Percentiles rank a stretch among this genome's conserved stretches.
Evolutionary conservation across 73 alveolate species (phyloP).

Genomic region (Symbiodinium natans): DNA sequence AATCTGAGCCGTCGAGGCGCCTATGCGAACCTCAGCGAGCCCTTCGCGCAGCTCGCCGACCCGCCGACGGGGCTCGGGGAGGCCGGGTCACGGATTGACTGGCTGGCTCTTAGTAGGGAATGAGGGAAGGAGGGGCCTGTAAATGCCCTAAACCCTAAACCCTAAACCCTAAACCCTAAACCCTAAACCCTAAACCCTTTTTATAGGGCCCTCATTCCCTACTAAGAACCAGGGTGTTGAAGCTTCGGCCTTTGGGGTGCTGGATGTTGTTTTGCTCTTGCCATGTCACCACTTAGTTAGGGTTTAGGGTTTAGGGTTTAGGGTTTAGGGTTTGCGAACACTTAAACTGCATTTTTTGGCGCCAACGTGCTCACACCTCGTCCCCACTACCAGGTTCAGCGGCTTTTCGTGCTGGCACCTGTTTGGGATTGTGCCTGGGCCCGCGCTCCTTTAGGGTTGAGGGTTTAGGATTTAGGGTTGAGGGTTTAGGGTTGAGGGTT

Average conservation of each 20-base stretch:
- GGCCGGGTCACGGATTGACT: conserved; percentile 25
- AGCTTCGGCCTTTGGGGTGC: background rate
- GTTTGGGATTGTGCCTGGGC: conserved; percentile 63
- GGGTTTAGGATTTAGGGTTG: no score
- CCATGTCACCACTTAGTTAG: background rate
- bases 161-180: no score
- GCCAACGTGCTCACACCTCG: no score
- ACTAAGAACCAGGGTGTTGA: no score
- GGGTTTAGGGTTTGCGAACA: background rate
- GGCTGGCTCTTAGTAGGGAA: no score
- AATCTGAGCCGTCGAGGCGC: background rate
- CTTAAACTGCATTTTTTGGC: background rate
- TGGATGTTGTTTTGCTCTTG: no score
- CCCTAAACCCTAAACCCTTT: no score
- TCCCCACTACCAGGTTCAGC: background rate
- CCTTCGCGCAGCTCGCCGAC: background rate
- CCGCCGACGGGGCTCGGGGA: conserved; percentile 48
- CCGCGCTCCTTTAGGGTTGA: background rate
- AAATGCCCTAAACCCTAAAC: no score
- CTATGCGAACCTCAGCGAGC: conserved; percentile 24
- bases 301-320: background rate
- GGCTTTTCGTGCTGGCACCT: conserved; percentile 49
- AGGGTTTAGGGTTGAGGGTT: no score
- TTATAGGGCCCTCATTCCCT: no score
- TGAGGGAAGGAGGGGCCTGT: no score